Base-by-base conservation (phyloP, 2,329 filamentous ascomycete species). In the Endothia cerciana region DNA sequence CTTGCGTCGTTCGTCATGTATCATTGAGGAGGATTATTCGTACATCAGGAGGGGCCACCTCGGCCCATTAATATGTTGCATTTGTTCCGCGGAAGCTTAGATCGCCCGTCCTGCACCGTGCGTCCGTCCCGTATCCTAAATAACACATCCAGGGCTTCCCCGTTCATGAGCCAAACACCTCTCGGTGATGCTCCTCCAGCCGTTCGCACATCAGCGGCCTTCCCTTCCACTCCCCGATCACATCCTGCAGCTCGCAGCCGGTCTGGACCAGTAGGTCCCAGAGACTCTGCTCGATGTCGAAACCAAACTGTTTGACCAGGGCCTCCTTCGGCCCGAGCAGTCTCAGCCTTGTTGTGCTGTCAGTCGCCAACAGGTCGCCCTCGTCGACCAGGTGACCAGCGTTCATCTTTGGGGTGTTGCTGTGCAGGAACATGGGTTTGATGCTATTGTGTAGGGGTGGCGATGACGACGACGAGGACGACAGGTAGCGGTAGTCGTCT, bases 331-430 rank as follows among this genome's bases (percentile, higher is more conserved):
- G 68, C 4, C 74, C 73, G 73, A 77, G 77, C 40, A 78, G 64
- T 19, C 76, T 70, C 36, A 68, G 40, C 25, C 66, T 62, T 38
- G 65, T 67, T n/a, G 71, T 73, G 10, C 68, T 38, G 25, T 72
- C 70, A 51, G 68, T 38, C 13, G 60, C 22, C 55, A 67, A 25
- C 70, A 69, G 28, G 73, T 69, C 55, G 58, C 68, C 22, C 65
- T 65, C 62, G 36, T 67, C 60, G n/a, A 69, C 66, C 7, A 77
- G 64, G 17, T 69, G 70, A 17, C 68, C 68, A 38, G 77, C 70
- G 68, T 79, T 75, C 63, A 78, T 72, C 69, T 78, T 77, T 69
- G 75, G 71, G n/a, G 74, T 73, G 70, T 77, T 78, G 71, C 75
- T 74, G 70, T 78, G 77, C 51, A 77, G 70, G 69, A 79, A 78